Evolutionary conservation across 2,329 filamentous ascomycete genomes (phyloP), one percentile per base, ranked within the genome.

Genomic region (Beauveria medogensis): DNA sequence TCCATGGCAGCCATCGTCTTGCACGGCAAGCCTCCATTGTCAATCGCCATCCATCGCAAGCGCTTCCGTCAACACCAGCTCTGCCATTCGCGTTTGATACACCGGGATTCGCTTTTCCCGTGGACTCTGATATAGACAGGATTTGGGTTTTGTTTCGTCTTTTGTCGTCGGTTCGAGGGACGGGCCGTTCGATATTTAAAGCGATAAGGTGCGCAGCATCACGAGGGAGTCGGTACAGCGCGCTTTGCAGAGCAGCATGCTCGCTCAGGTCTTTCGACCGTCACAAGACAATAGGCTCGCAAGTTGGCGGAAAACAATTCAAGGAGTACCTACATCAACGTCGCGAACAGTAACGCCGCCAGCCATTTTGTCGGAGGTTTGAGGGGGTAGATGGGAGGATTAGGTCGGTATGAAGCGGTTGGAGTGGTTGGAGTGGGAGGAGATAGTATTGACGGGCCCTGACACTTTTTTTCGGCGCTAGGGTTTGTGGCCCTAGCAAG

Each of bases 331-430:
- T 86, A 90, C 87, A 84, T 90, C 88, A 77, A 92, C 89, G 82
- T 92, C 90, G 81, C 89, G 89, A 80, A 93, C 90, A 72, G 82
- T 85, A 77, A 91, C 83, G 79, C 89, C 90, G 79, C 88, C 84
- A 76, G 81, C 80, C 90, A 92, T 92, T 77, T 82, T 91, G 81
- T 81, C 82, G 82, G 82, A 85, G 69, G 67, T 69, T 65, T 75
- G 69, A 67, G 67, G 69, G 68, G 63, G 61, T 55, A 62, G 66
- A 60, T 62, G 63, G 61, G 46, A 59, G 57, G 48, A 55, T 59
- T 24, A 66, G 68, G 66, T 60, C 51, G 69, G 69, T 67, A 69
- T 69, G 70, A 60, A 69, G 67, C 68, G 69, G 64, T 69, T 68
- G 71, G 65, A 60, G 60, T 64, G 64, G 62, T 59, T 62, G 63